phyloP scores from a whole-genome alignment of 345 rosid species.

The Lepidium aucheri region DNA sequence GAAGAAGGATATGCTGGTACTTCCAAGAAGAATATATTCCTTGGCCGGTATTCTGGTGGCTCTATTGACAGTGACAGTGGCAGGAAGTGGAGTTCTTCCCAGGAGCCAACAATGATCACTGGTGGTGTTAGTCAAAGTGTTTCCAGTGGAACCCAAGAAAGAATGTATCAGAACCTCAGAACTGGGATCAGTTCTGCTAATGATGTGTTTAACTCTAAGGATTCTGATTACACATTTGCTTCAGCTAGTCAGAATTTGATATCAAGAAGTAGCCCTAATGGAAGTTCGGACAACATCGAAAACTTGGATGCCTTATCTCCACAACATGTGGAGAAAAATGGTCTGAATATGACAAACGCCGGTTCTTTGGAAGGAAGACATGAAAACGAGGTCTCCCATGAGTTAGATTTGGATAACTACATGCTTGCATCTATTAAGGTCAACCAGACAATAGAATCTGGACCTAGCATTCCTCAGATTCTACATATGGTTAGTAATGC shows the following conservation, averaged over 20 bases:
- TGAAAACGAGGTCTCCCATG: conserved; percentile 34
- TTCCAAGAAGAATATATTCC: conserved; percentile 60
- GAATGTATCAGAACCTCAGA: conserved; percentile 55
- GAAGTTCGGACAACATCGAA: conserved; percentile 40
- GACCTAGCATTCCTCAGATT: conserved; percentile 96
- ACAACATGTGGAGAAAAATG: conserved; percentile 46
- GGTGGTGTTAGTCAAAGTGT: conserved; percentile 41
- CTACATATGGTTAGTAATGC: conserved; percentile 64
- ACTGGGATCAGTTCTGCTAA: conserved; percentile 31
- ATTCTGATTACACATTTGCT: conserved; percentile 31
- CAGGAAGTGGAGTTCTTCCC: conserved; percentile 81
- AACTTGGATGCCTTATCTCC: conserved; percentile 49
- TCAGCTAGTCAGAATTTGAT: conserved; percentile 39
- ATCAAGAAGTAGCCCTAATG: conserved; percentile 32
- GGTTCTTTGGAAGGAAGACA: conserved; percentile 35
- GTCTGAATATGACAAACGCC: conserved; percentile 30
- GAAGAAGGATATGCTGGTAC: conserved; percentile 73
- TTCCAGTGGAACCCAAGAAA: conserved; percentile 65
- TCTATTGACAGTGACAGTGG: conserved; percentile 72
- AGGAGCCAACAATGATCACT: conserved; percentile 44
- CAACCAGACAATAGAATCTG: conserved; percentile 45
- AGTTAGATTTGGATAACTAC: conserved; percentile 39
- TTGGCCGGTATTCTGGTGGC: conserved; percentile 81
- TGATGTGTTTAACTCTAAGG: conserved; percentile 54
- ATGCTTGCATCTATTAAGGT: conserved; percentile 47